Evolutionary conservation across 2,329 filamentous ascomycete species (phyloP).

Genomic region (Aspergillus persii): DNA sequence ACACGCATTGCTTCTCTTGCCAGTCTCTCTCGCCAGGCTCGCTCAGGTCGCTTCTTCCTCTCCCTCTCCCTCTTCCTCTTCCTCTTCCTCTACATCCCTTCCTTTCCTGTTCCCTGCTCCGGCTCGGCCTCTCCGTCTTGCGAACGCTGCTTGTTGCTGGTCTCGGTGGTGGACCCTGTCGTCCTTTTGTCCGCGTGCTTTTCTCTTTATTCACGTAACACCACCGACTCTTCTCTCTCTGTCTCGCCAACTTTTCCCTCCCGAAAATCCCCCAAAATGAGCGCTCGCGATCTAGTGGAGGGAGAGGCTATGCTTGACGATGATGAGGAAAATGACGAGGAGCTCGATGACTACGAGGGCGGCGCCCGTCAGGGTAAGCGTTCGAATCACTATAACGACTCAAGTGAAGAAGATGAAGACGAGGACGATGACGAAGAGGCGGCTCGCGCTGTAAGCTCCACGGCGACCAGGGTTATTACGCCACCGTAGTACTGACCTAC

Average conservation of each 20-base stretch:
- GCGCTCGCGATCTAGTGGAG: constrained; percentile 68
- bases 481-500: constrained; percentile 13
- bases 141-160: background rate
- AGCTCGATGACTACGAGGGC: constrained; percentile 68
- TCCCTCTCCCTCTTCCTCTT: background rate
- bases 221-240: background rate
- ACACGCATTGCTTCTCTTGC: background rate
- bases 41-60: background rate
- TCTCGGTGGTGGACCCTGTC: background rate
- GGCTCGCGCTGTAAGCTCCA: constrained; percentile 62
- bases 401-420: constrained; percentile 87
- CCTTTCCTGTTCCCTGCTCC: background rate
- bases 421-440: constrained; percentile 91
- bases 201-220: background rate
- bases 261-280: constrained; percentile 50
- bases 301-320: constrained; percentile 84
- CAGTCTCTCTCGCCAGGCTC: background rate
- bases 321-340: constrained; percentile 72
- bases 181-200: background rate
- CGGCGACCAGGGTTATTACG: no score
- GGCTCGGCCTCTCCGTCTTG: background rate
- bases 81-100: constrained; percentile 1
- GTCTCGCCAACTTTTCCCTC: background rate
- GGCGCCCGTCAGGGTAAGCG: constrained; percentile 47
- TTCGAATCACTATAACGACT: constrained; percentile 66